Percentiles rank a stretch among this genome's conserved stretches.
phyloP scores from a whole-genome alignment of 176 grass and related monocot species.

The Eleusine indica region DNA sequence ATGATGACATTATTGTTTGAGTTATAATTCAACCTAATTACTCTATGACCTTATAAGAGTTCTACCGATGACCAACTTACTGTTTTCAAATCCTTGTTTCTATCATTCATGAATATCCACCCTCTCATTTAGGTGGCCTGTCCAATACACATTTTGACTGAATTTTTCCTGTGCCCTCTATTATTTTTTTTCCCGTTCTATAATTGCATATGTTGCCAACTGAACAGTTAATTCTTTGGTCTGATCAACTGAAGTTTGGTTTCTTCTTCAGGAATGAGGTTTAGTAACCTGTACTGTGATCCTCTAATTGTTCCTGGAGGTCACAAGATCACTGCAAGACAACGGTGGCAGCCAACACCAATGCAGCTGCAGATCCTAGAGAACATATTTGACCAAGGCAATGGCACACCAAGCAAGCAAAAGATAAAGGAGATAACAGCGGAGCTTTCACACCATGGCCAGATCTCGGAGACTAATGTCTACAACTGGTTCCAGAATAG shows the following conservation, averaged over 20 bases:
- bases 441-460: slow-evolving; percentile 86
- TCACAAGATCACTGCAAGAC: slow-evolving; percentile 88
- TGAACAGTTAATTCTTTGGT: not conserved
- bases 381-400: slow-evolving; percentile 93
- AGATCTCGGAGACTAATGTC: slow-evolving; percentile 97
- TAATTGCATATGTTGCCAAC: not conserved
- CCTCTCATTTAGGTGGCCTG: not conserved
- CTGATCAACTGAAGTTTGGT: slow-evolving; percentile 11
- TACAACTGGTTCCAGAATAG: slow-evolving; percentile 99
- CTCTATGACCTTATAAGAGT: not conserved
- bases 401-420: slow-evolving; percentile 93
- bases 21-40: not conserved
- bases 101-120: not conserved
- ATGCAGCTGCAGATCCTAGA: slow-evolving; percentile 98
- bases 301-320: slow-evolving; percentile 68
- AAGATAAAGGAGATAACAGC: slow-evolving; percentile 92
- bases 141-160: slow-evolving; percentile 13
- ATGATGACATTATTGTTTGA: not conserved
- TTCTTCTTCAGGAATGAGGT: slow-evolving; percentile 75
- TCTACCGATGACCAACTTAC: not conserved
- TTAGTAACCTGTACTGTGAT: slow-evolving; percentile 80
- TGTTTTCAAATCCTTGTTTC: not conserved
- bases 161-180: not conserved
- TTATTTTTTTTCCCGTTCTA: not conserved
- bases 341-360: slow-evolving; percentile 90